Conservation (phyloP, 176 grass and related monocot genomes). For the Carex cristatella region DNA sequence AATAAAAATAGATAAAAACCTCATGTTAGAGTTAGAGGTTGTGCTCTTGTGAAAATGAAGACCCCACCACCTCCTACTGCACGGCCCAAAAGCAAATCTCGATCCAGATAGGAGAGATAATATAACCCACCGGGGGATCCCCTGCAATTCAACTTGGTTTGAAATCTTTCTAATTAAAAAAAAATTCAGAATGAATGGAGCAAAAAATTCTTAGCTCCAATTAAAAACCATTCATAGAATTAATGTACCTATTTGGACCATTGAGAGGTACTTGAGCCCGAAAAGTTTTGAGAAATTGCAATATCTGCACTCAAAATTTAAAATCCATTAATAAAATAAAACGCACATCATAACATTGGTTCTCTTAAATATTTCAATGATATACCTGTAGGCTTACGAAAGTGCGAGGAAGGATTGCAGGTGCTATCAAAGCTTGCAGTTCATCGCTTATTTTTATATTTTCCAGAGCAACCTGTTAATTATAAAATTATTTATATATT, state of each 20-base stretch:
- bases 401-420: conserved; percentile 85
- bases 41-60: conserved; percentile 88
- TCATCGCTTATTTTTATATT: conserved; percentile 89
- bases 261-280: conserved; percentile 69
- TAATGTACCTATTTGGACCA: conserved; percentile 56
- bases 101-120: conserved; percentile 88
- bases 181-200: neutral
- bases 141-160: conserved; percentile 38
- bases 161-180: conserved; percentile 15
- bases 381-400: conserved; percentile 79
- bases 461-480: conserved; percentile 58
- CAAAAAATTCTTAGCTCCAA: neutral
- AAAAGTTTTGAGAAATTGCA: conserved; percentile 86
- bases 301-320: conserved; percentile 46
- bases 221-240: neutral
- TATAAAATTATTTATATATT: conserved; percentile 13
- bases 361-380: neutral
- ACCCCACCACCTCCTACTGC: conserved; percentile 66
- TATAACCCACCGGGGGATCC: conserved; percentile 84
- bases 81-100: conserved; percentile 85
- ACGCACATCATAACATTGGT: neutral
- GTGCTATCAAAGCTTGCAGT: conserved; percentile 86
- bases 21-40: conserved; percentile 66
- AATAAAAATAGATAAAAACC: neutral
- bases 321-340: neutral